Conservation (phyloP, 805 yeast species). For the Kregervanrija delftensis region DNA sequence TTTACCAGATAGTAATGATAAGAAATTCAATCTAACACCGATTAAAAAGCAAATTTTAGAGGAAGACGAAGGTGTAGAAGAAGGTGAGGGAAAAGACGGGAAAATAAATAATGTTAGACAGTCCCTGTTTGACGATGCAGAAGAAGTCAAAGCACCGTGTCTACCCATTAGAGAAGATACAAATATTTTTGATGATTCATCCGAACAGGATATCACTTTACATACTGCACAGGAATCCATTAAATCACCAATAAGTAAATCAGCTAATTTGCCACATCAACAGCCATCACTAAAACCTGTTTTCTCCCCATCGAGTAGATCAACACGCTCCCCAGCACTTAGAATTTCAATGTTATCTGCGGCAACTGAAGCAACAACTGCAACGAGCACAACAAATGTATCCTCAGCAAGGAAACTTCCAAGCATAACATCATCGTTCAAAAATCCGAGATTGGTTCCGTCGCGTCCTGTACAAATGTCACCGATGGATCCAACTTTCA, state of each 20-base stretch:
- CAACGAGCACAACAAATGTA: no score
- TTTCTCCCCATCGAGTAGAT: not conserved
- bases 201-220: constrained; percentile 5
- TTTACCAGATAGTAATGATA: constrained; percentile 18
- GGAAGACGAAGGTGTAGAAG: not conserved
- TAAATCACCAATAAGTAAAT: not conserved
- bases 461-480: no score
- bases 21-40: constrained; percentile 21
- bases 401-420: no score
- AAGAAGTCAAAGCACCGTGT: constrained; percentile 12
- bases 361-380: no score
- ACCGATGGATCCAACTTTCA: no score
- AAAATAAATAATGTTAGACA: constrained; percentile 3
- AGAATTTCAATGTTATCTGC: no score
- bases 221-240: constrained; percentile 2
- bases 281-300: not conserved
- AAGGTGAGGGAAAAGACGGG: not conserved
- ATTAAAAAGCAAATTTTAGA: constrained; percentile 14
- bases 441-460: no score
- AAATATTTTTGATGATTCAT: constrained; percentile 8
- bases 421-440: no score
- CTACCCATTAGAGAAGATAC: constrained; percentile 1
- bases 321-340: not conserved
- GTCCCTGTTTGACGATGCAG: constrained; percentile 25
- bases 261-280: not conserved